These are phyloP conservation scores for Prinsepia uniflora DNA, from an alignment of 306 rosid species.

Conservation along the genomic window DNA sequence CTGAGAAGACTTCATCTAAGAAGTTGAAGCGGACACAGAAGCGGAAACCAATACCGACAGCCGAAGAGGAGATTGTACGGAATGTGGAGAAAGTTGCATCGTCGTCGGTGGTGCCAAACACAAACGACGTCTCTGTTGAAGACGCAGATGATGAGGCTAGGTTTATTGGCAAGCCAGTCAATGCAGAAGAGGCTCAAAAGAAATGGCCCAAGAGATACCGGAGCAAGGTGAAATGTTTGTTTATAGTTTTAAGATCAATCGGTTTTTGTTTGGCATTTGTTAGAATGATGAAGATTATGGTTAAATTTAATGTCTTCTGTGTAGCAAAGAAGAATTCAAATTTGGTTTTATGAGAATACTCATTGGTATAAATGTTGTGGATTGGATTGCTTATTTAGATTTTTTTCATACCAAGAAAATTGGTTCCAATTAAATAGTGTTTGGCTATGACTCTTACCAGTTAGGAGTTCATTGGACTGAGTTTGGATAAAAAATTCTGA, in stretches of 20 bases:
- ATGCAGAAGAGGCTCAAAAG: slow-evolving; percentile 36
- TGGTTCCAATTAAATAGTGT: too few relatives aligned
- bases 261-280: neutral
- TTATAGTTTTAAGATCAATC: neutral
- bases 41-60: slow-evolving; percentile 3
- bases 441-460: too few relatives aligned
- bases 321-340: neutral
- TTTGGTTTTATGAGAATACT: too few relatives aligned
- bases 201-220: slow-evolving; percentile 62
- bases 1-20: slow-evolving; percentile 14
- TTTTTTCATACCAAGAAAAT: too few relatives aligned
- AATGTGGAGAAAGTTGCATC: neutral
- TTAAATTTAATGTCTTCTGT: neutral
- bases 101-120: neutral
- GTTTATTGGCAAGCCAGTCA: slow-evolving; percentile 38
- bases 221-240: slow-evolving; percentile 21
- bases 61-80: neutral
- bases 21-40: neutral
- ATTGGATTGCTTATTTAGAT: too few relatives aligned
- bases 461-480: too few relatives aligned
- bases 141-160: neutral
- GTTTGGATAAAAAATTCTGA: too few relatives aligned
- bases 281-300: slow-evolving; percentile 1
- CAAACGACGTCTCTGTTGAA: neutral
- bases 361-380: neutral